phyloP scores from a whole-genome alignment of 495 filamentous ascomycete genomes.

The Cercophora samala region DNA sequence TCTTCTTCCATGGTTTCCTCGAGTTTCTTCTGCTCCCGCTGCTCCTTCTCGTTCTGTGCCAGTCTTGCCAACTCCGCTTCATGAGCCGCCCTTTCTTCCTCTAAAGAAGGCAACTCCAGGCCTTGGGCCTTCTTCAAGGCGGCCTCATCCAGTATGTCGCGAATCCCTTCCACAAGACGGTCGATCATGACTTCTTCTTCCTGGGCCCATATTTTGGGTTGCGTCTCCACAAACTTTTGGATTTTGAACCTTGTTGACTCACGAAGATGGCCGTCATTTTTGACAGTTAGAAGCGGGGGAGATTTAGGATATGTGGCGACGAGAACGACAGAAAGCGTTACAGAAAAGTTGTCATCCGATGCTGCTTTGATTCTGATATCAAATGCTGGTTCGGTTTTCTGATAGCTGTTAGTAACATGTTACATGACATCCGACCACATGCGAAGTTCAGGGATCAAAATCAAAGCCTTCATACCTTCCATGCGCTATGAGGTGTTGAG shows the following conservation, averaged over 20 bases:
- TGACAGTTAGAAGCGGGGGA: conserved; percentile 67
- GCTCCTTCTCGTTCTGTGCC: conserved; percentile 48
- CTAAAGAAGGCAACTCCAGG: conserved; percentile 75
- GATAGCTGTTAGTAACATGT: conserved; percentile 20
- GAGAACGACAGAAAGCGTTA: conserved; percentile 66
- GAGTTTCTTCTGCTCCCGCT: conserved; percentile 47
- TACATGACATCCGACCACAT: not conserved
- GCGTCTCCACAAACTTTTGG: conserved; percentile 63
- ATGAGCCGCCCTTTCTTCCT: conserved; percentile 77
- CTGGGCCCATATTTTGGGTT: conserved; percentile 60
- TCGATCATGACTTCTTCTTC: conserved; percentile 78
- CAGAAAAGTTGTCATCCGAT: conserved; percentile 60
- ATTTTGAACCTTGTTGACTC: conserved; percentile 64
- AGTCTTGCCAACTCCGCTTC: conserved; percentile 50
- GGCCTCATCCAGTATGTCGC: conserved; percentile 85
- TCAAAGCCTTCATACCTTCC: conserved; percentile 62
- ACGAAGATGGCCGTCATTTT: conserved; percentile 57
- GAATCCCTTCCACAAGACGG: conserved; percentile 75
- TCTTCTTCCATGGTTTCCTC: conserved; percentile 71
- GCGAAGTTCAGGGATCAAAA: not conserved
- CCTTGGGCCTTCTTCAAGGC: conserved; percentile 68
- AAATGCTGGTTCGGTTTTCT: conserved; percentile 77
- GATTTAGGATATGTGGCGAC: conserved; percentile 94
- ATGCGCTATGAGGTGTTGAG: conserved; percentile 67
- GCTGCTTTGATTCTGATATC: conserved; percentile 71